These are phyloP conservation scores for Sindora glabra DNA, from an alignment of 306 rosid species.

Conservation along the genomic window DNA sequence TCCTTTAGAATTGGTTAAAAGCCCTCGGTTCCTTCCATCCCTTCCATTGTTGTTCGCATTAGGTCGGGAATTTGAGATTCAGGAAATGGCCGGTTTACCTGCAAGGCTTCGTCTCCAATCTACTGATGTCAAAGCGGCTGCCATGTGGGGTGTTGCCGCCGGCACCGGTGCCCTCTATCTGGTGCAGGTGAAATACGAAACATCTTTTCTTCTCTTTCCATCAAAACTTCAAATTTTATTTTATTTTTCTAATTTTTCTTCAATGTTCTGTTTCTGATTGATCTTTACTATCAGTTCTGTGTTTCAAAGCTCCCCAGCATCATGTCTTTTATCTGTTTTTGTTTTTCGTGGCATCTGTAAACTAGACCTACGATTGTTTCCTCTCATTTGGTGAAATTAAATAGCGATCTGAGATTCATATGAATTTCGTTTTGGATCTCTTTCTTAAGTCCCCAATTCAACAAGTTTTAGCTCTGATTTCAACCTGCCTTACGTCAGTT, in stretches of 20 bases:
- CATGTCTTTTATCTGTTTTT: not conserved
- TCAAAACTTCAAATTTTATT: not conserved
- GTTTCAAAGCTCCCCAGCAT: not conserved
- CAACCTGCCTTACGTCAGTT: not conserved
- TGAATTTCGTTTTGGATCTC: not conserved
- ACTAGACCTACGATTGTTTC: not conserved
- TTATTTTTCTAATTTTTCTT: not conserved
- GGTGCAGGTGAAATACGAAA: conserved; percentile 36
- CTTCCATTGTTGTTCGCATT: not conserved
- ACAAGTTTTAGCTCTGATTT: not conserved
- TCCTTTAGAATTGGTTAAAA: conserved; percentile 1
- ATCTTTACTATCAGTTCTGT: not conserved
- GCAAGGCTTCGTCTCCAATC: conserved; percentile 46
- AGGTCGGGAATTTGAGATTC: too few species aligned
- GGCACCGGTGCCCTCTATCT: conserved; percentile 50
- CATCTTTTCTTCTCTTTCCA: not conserved
- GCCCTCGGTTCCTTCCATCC: conserved; percentile 24
- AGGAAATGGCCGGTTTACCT: conserved; percentile 44
- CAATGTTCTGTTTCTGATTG: not conserved
- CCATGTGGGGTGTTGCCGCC: conserved; percentile 82
- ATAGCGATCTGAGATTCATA: conserved; percentile 1
- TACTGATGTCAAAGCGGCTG: conserved; percentile 63
- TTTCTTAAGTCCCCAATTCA: not conserved
- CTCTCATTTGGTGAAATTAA: not conserved
- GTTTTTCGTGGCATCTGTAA: not conserved